Evolutionary conservation across 2,329 filamentous ascomycete species (phyloP), one percentile per base, ranked within the genome.

Genomic region (Cordyceps pruinosa): DNA sequence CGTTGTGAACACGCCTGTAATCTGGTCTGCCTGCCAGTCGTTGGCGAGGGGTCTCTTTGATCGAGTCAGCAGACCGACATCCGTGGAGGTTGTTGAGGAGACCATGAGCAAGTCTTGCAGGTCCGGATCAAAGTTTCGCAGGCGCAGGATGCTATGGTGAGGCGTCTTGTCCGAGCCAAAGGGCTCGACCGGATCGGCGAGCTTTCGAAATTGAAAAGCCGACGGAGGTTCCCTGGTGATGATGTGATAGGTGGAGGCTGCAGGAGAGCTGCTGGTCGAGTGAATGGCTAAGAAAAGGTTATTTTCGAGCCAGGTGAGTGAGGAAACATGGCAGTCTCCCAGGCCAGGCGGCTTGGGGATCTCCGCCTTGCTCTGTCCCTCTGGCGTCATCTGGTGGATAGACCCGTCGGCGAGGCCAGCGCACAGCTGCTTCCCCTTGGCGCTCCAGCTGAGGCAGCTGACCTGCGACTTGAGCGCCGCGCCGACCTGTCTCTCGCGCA

Each of bases 361-460:
- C 53, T 86, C 79, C 35, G 81, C 91, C 72, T 93, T 94, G 28
- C 82, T 78, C 41, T 81, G 81, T 47, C 93, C 93, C 64, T 90
- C 83, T 0, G 88, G 89, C 8, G 89, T 90, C 82, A 97, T 87
- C 70, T 97, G 92, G 57, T 82, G 81, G 53, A 88, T 85, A 13
- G 85, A 86, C 58, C 94, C 94, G 71, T 97, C 84, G 7, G 79
- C 85, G 64, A 94, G 77, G 17, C 95, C 94, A 63, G 90, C 92
- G 45, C 96, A 86, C 44, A 99, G 77, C 69, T 97, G 93, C 70
- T 96, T 99, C 47, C 94, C 94, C 68, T 87, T 90, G 60, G 84
- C 87, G 70, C 94, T 99, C 94, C 95, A 99, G 57, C 89, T 87
- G 6, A 90, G 81, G 66, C 88, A 94, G 68, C 86, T 91, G 28